Percentiles rank a stretch among this genome's conserved stretches.
Conservation (phyloP, 129 eudicot genomes). For the Saposhnikovia divaricata region DNA sequence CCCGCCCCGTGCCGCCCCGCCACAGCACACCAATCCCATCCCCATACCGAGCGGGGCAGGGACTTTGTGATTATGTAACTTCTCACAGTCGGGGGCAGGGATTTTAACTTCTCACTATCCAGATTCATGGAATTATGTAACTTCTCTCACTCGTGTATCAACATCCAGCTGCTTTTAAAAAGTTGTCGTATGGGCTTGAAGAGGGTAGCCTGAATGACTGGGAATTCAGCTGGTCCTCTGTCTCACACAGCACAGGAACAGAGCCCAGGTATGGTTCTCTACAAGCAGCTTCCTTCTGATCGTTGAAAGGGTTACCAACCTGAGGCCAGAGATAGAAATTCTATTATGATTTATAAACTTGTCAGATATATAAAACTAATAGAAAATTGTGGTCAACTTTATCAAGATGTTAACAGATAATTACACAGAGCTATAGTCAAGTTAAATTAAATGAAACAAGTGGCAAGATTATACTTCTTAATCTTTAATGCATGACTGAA, state of each 20-base stretch:
- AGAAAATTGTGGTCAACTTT: not conserved
- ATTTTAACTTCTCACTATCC: not conserved
- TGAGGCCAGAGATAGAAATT: constrained; percentile 1
- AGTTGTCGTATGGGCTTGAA: constrained; percentile 85
- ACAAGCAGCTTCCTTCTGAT: not conserved
- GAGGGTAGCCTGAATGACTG: constrained; percentile 67
- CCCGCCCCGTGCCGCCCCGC: not conserved
- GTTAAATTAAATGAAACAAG: not conserved
- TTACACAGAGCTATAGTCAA: not conserved
- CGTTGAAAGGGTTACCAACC: not conserved
- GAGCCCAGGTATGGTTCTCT: constrained; percentile 3
- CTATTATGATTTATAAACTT: constrained; percentile 19
- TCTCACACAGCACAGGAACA: constrained; percentile 28
- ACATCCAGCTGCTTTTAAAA: constrained; percentile 87
- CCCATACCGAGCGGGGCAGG: not conserved
- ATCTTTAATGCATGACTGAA: not conserved
- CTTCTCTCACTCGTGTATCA: constrained; percentile 14
- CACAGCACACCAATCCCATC: not conserved
- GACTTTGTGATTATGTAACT: not conserved
- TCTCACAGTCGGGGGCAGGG: not conserved
- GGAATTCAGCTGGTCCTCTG: constrained; percentile 43
- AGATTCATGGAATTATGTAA: not conserved
- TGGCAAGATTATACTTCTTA: not conserved
- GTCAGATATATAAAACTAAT: not conserved
- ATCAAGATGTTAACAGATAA: not conserved